Conservation (phyloP, 1,139 yeast species). For the Hemisphaericaspora xylofermentans region DNA sequence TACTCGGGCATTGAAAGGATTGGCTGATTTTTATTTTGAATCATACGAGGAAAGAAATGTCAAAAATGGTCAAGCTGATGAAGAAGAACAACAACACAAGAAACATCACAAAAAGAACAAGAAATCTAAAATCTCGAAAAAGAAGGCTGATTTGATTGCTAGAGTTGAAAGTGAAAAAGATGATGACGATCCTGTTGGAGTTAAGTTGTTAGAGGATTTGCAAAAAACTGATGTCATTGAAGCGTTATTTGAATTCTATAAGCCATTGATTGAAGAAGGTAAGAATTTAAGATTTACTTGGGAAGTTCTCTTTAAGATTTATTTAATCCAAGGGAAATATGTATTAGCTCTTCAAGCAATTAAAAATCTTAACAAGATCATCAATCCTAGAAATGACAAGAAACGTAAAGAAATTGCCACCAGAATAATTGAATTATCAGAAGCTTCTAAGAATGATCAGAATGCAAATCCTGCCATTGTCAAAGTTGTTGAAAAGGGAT, state of each 20-base stretch:
- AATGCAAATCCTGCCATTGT: conserved; percentile 41
- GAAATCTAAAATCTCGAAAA: conserved; percentile 39
- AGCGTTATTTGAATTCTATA: conserved; percentile 27
- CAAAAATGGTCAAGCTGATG: conserved; percentile 17
- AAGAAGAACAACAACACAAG: conserved; percentile 17
- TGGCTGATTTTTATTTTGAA: conserved; percentile 57
- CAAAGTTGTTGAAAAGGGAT: conserved; percentile 46
- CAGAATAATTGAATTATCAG: conserved; percentile 26
- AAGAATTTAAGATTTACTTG: conserved; percentile 33
- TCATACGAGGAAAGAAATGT: conserved; percentile 30
- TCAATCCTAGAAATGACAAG: conserved; percentile 18
- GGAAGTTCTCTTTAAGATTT: conserved; percentile 39
- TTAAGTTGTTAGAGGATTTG: conserved; percentile 33
- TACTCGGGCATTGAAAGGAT: conserved; percentile 66
- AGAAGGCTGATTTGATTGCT: conserved; percentile 37
- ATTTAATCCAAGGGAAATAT: conserved; percentile 42
- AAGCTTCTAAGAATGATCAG: conserved; percentile 25
- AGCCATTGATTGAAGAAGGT: conserved; percentile 39
- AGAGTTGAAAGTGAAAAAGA: conserved; percentile 45
- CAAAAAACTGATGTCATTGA: conserved; percentile 29
- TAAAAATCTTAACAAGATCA: conserved; percentile 35
- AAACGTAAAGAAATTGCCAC: conserved; percentile 25
- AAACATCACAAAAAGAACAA: conserved; percentile 30
- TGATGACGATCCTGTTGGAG: conserved; percentile 52
- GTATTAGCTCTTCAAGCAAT: conserved; percentile 48